Conservation (phyloP, 1,284 basidiomycete genomes). For the Leccinum insolens region DNA sequence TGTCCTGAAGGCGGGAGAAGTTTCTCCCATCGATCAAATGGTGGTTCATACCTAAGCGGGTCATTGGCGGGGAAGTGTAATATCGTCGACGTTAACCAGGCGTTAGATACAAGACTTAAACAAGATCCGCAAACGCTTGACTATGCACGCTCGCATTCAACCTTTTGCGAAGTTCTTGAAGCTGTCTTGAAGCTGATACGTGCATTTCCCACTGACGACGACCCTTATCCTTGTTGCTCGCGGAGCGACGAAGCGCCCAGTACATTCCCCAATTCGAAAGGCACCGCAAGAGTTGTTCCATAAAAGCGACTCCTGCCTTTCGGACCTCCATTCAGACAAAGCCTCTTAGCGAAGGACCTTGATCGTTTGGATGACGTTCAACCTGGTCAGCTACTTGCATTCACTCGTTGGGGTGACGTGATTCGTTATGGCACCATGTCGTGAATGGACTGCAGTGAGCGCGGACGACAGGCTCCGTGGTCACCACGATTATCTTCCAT, state of each 20-base stretch:
- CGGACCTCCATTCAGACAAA: not conserved
- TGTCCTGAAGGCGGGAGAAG: not conserved
- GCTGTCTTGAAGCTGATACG: not conserved
- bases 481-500: not conserved
- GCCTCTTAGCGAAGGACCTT: not conserved
- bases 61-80: not conserved
- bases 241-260: not conserved
- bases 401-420: slow-evolving; percentile 6
- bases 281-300: not conserved
- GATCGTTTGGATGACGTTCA: not conserved
- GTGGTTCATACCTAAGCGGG: not conserved
- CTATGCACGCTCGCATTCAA: not conserved
- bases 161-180: not conserved
- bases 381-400: slow-evolving; percentile 1
- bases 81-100: not conserved
- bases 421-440: not conserved
- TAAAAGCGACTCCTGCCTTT: not conserved
- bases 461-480: slow-evolving; percentile 1
- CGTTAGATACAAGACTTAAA: no score
- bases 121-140: not conserved
- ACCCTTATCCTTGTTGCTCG: not conserved
- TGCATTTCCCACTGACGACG: not conserved
- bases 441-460: not conserved
- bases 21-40: not conserved
- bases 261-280: not conserved